Evolutionary conservation across 306 rosid genomes (phyloP).

Genomic region (Corylus avellana): DNA sequence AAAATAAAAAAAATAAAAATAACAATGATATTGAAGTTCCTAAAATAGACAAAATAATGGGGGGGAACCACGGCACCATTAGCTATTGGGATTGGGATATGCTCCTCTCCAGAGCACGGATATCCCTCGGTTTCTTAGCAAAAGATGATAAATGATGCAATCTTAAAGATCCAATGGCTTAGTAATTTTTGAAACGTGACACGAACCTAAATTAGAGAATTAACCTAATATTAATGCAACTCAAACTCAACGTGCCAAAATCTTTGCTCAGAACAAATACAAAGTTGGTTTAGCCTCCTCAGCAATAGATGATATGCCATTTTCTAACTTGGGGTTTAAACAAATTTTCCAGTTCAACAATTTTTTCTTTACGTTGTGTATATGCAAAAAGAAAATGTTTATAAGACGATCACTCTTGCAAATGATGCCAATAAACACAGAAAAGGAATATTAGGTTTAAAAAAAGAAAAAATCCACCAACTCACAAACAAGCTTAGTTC

Average conservation of each 20-base stretch:
- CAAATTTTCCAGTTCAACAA: too few species aligned
- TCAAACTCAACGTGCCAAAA: too few species aligned
- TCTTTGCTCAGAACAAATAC: too few species aligned
- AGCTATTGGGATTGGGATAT: not conserved
- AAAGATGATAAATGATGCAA: too few species aligned
- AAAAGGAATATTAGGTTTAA: not conserved
- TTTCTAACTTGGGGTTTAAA: too few species aligned
- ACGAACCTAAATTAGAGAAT: too few species aligned
- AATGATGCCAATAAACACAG: not conserved
- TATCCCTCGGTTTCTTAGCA: not conserved
- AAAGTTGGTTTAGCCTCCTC: too few species aligned
- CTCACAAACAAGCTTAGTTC: not conserved
- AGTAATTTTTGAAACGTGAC: too few species aligned
- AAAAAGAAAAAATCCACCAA: not conserved
- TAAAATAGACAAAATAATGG: not conserved
- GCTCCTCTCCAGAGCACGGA: not conserved
- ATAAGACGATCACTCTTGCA: not conserved
- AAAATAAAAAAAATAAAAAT: too few species aligned
- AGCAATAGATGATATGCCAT: too few species aligned
- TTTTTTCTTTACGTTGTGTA: not conserved
- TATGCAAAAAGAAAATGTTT: not conserved
- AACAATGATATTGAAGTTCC: not conserved
- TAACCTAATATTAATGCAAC: too few species aligned
- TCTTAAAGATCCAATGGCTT: too few species aligned
- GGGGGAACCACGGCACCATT: not conserved